These are phyloP conservation scores for Fagopyrum tataricum DNA, from an alignment of 148 eudicot species.

Conservation along the genomic window DNA sequence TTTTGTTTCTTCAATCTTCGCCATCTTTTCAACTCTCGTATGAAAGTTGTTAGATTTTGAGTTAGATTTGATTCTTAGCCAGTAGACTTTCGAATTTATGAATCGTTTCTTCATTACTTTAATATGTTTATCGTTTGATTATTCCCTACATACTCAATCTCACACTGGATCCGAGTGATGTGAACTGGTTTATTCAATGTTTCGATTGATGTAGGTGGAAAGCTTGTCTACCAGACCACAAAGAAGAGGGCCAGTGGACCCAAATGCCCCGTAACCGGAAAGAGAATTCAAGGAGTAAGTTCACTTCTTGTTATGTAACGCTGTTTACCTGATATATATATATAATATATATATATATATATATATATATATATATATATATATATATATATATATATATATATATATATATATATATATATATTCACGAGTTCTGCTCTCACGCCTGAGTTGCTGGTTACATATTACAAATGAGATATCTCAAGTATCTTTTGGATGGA, in stretches of 20 bases:
- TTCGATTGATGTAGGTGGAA: slow-evolving; percentile 29
- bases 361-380: too few species aligned
- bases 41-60: background rate
- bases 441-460: background rate
- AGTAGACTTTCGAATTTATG: background rate
- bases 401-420: too few species aligned
- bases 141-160: background rate
- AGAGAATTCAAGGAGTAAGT: slow-evolving; percentile 46
- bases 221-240: slow-evolving; percentile 40
- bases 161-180: background rate
- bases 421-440: too few species aligned
- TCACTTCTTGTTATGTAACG: background rate
- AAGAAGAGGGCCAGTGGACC: slow-evolving; percentile 59
- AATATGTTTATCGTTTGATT: too few species aligned
- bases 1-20: background rate
- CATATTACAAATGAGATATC: background rate
- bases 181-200: background rate
- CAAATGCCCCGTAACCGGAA: slow-evolving; percentile 49
- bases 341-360: too few species aligned
- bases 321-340: background rate
- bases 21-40: background rate
- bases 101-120: background rate
- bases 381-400: too few species aligned
- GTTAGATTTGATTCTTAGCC: background rate
- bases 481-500: too few species aligned